Evolutionary conservation across 768 basidiomycete genomes (phyloP).

Genomic region (Russula dissimulans): DNA sequence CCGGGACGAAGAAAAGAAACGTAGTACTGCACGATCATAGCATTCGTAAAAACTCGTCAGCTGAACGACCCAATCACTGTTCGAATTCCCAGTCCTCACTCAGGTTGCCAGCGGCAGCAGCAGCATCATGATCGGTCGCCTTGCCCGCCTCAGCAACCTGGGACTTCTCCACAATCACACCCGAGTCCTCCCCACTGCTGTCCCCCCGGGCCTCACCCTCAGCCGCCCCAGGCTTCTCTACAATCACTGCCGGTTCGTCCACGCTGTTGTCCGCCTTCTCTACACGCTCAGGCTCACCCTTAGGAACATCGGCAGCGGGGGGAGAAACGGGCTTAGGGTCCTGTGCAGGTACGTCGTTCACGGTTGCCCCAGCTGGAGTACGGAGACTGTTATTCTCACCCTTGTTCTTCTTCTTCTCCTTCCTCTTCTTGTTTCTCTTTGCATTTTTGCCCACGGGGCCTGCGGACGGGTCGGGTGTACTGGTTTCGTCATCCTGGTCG

Average conservation of each 20-base stretch:
- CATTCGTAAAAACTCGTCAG: neutral
- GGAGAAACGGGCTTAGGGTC: neutral
- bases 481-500: neutral
- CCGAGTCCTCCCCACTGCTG: slow-evolving; percentile 4
- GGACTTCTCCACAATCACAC: neutral
- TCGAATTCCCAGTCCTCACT: neutral
- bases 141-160: neutral
- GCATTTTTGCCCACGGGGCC: neutral
- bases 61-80: neutral
- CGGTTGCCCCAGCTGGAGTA: neutral
- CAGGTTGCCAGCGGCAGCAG: neutral
- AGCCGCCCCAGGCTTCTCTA: neutral
- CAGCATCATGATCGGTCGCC: neutral
- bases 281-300: slow-evolving; percentile 10
- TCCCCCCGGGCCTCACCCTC: slow-evolving; percentile 1
- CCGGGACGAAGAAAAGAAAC: neutral
- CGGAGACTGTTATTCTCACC: slow-evolving; percentile 14
- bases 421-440: neutral
- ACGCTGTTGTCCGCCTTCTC: slow-evolving; percentile 4
- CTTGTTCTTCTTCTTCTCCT: neutral
- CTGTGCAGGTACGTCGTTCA: slow-evolving; percentile 3
- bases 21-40: neutral
- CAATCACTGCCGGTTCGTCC: neutral
- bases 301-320: slow-evolving; percentile 2
- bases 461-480: neutral